Base-by-base conservation (phyloP, 2,329 filamentous ascomycete species). In the Stenocarpella maydis region DNA sequence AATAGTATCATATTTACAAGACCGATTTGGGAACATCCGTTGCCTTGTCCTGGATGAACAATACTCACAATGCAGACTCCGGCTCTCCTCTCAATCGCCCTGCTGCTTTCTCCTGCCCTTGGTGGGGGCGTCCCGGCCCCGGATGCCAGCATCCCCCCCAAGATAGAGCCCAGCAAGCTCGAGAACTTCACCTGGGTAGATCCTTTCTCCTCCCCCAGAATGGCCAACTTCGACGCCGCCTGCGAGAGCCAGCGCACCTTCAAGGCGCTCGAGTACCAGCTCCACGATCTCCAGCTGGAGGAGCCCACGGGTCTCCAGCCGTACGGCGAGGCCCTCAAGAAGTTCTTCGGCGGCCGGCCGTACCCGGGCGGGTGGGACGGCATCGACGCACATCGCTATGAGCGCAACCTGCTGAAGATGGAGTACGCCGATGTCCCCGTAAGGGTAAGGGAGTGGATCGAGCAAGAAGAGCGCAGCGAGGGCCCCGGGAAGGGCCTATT, bases 361-460 rank as follows among this genome's bases (percentile, higher is more conserved):
- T 85, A 87, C 74, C 85, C 86, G 0, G 86, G 86, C 28, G 81
- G 81, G 49, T 88, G 86, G 86, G 79, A 80, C 31, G 86, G 86
- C 43, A 76, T 83, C 28, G 86, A 88, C 73, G 80, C 79, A n/a
- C 85, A 88, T 75, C 82, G 82, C 60, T 80, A 82, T 70, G 82
- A 85, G 66, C 82, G 85, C 21, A 81, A 80, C 67, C 74, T 87
- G 71, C 74, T 87, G 52, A 73, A 79, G 72, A 86, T 87, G 85
- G 77, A 80, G 39, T 83, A 84, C 71, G 73, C 75, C 5, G 77
- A 81, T 7, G 68, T 87, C 37, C 85, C 84, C 14, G 71, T 81
- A 26, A 73, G 73, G 39, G 83, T 85, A 61, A 77, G 80, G 45
- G 78, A 82, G 74, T 87, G 85, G 85, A 81, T 87, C 54, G 82